These are phyloP conservation scores for Dendrobium catenatum DNA, from an alignment of 106 monocot species.

Conservation along the genomic window DNA sequence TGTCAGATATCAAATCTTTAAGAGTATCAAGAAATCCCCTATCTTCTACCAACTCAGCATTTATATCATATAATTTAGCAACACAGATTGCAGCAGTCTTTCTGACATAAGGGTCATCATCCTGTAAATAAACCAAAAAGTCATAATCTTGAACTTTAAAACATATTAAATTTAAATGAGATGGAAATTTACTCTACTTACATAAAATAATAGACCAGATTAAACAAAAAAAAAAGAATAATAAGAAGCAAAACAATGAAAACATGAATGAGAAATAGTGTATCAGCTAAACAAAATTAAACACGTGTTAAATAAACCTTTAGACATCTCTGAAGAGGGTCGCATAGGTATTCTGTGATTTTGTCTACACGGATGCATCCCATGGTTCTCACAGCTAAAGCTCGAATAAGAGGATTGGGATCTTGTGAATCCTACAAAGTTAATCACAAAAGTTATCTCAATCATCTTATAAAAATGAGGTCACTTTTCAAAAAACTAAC, in stretches of 20 bases:
- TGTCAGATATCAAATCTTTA: conserved; percentile 96
- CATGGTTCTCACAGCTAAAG: conserved; percentile 98
- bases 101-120: conserved; percentile 98
- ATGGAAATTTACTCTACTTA: background rate
- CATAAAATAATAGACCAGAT: background rate
- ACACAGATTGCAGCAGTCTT: conserved; percentile 98
- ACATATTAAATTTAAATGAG: background rate
- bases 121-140: conserved; percentile 38
- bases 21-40: conserved; percentile 91
- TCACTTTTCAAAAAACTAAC: background rate
- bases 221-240: background rate
- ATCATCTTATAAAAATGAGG: background rate
- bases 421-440: conserved; percentile 89
- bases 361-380: conserved; percentile 99
- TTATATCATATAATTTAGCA: conserved; percentile 96
- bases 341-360: conserved; percentile 97
- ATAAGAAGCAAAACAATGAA: background rate
- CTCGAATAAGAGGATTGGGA: conserved; percentile 96
- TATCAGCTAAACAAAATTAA: conserved; percentile 3
- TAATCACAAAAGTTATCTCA: background rate
- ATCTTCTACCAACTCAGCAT: conserved; percentile 97
- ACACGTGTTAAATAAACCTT: conserved; percentile 42
- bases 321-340: conserved; percentile 98
- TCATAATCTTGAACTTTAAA: conserved; percentile 2
- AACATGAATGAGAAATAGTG: background rate